These are phyloP conservation scores for Tylopilus felleus DNA, from an alignment of 768 basidiomycete genomes.

Conservation along the genomic window DNA sequence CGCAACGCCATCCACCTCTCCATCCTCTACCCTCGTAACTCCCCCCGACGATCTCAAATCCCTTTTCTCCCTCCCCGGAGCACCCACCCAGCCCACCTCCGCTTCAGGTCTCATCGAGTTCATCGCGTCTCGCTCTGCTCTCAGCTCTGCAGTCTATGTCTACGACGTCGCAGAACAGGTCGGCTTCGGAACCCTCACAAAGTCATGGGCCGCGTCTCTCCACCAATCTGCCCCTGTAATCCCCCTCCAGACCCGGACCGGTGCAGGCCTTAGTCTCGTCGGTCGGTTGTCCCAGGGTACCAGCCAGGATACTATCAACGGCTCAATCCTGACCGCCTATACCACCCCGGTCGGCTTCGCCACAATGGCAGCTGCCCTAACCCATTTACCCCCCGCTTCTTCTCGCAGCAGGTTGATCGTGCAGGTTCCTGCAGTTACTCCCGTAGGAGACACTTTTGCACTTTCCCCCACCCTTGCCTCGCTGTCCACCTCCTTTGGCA, in stretches of 20 bases:
- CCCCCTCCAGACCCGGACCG: conserved; percentile 75
- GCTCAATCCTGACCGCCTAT: conserved; percentile 69
- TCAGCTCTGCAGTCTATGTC: conserved; percentile 69
- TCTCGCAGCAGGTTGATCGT: conserved; percentile 68
- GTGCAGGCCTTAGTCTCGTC: conserved; percentile 77
- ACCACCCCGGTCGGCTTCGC: conserved; percentile 83
- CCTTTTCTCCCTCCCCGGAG: conserved; percentile 1
- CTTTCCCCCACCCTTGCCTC: conserved; percentile 77
- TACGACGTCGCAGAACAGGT: conserved; percentile 82
- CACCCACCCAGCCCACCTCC: conserved; percentile 23
- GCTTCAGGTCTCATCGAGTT: conserved; percentile 69
- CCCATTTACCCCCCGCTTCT: conserved; percentile 63
- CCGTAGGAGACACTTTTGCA: conserved; percentile 60
- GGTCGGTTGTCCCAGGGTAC: conserved; percentile 80
- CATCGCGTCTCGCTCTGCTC: conserved; percentile 51
- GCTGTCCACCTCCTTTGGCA: conserved; percentile 54
- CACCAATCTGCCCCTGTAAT: conserved; percentile 52
- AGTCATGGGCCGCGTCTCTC: conserved; percentile 52
- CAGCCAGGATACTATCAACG: conserved; percentile 59
- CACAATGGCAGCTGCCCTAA: conserved; percentile 76
- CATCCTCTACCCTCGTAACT: conserved; percentile 35
- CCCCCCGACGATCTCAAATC: conserved; percentile 32
- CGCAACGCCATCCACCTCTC: conserved; percentile 3
- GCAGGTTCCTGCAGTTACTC: conserved; percentile 75
- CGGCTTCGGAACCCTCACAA: conserved; percentile 76